Evolutionary conservation across 305 asterid genomes (phyloP).

Genomic region (Lippia alba): DNA sequence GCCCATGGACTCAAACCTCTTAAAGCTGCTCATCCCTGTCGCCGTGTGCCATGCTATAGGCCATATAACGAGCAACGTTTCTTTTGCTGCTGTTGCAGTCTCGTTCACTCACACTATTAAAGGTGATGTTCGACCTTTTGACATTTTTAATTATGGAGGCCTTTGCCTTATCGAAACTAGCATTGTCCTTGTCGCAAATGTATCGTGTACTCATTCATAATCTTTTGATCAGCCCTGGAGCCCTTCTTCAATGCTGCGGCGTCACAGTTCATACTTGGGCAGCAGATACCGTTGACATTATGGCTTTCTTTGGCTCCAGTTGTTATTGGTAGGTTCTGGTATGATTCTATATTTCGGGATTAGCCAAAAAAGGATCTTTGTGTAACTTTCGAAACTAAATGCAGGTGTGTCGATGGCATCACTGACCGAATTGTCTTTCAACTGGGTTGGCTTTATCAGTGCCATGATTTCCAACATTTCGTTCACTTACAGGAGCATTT

Average conservation of each 20-base stretch:
- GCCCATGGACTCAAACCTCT: constrained; percentile 86
- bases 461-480: constrained; percentile 99
- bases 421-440: constrained; percentile 94
- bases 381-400: constrained; percentile 28
- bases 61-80: constrained; percentile 92
- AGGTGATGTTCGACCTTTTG: constrained; percentile 48
- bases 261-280: constrained; percentile 95
- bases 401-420: constrained; percentile 99
- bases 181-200: not conserved
- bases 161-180: not conserved
- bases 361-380: not conserved
- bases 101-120: constrained; percentile 97
- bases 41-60: constrained; percentile 93
- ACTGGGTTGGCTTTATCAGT: constrained; percentile 90
- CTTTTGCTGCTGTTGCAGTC: constrained; percentile 98
- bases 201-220: not conserved
- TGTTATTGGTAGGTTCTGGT: constrained; percentile 69
- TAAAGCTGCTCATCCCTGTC: constrained; percentile 93
- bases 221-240: constrained; percentile 75
- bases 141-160: not conserved
- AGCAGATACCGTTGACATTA: constrained; percentile 71
- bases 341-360: constrained; percentile 1
- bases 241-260: constrained; percentile 99
- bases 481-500: constrained; percentile 97
- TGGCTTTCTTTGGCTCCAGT: constrained; percentile 98